Base-by-base conservation (phyloP, 352 stramenopile species). In the Pythium phragmitis region DNA sequence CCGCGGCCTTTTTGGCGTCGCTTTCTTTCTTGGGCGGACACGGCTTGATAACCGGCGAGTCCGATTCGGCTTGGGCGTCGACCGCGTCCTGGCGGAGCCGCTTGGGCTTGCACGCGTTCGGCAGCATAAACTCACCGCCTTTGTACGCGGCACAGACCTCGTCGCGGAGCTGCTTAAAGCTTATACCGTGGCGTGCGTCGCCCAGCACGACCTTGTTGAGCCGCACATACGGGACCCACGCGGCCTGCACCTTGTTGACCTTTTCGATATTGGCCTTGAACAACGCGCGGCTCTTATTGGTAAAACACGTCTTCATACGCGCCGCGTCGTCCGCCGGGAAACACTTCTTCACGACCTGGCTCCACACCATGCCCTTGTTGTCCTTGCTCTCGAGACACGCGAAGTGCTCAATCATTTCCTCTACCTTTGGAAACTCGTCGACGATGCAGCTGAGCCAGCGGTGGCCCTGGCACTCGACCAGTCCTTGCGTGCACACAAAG, bases 361-460 rank as follows among this genome's bases (percentile, higher is more conserved):
- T 86, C 83, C 80, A 92, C 37, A 77, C 84, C 63, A 75, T 69
- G 26, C 83, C 81, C 57, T 87, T 88, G 64, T 90, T 89, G 60
- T 92, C 83, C 51, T 83, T 84, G 59, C 77, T 90, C 67, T 92
- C 83, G 48, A 92, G 75, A 45, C 83, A 92, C 73, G 79, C 80
- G 33, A 94, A 63, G 51, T 77, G 63, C 41, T 89, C 77, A 16
- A 90, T 82, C 48, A 86, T 59, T 39, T 89, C 76, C 19, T 76
- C 74, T 3, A 94, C 54, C 65, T 89, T 67, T 3, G 77, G 73
- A 49, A 87, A 89, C 36, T 91, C 74, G 6, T 87, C 76, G 23
- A 91, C 78, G 5, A 73, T 81, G 54, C 86, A 94, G 63, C 82
- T 89, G 43, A 94, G 74, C 79, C 82, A 94, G 51, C 83, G 83